These are phyloP conservation scores for Monosporozyma unispora DNA, from an alignment of 805 yeast species.

Conservation along the genomic window DNA sequence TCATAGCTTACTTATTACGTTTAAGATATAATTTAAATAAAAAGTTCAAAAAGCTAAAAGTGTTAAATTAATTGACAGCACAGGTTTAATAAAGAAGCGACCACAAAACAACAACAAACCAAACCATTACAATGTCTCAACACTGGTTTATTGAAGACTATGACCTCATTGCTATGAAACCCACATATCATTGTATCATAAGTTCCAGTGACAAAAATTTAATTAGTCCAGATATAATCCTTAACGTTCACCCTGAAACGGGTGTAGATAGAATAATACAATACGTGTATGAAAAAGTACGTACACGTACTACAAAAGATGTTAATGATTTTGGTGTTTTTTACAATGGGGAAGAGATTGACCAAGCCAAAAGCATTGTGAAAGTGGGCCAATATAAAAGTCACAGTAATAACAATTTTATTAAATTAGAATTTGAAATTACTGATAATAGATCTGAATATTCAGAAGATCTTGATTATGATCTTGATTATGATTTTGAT, in stretches of 20 bases:
- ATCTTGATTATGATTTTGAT: constrained; percentile 13
- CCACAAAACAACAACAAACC: not conserved
- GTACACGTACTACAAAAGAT: not conserved
- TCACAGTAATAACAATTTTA: too few species aligned
- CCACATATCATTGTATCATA: constrained; percentile 17
- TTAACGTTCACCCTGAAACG: constrained; percentile 22
- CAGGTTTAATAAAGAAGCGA: not conserved
- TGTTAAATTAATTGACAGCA: not conserved
- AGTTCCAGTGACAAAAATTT: constrained; percentile 14
- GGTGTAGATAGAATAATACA: constrained; percentile 20
- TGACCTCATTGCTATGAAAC: too few species aligned
- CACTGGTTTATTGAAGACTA: too few species aligned
- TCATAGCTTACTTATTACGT: not conserved
- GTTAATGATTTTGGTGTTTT: not conserved
- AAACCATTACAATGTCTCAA: too few species aligned
- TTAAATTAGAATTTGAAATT: too few species aligned
- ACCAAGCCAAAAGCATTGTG: too few species aligned
- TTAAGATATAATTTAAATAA: not conserved
- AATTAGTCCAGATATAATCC: constrained; percentile 10
- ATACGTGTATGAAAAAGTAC: constrained; percentile 17
- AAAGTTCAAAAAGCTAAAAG: not conserved
- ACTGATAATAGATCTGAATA: too few species aligned
- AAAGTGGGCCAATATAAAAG: too few species aligned
- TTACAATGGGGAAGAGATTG: not conserved
- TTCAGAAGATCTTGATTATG: too few species aligned